phyloP scores from a whole-genome alignment of 768 basidiomycete species.

The Termitomyces sp. region DNA sequence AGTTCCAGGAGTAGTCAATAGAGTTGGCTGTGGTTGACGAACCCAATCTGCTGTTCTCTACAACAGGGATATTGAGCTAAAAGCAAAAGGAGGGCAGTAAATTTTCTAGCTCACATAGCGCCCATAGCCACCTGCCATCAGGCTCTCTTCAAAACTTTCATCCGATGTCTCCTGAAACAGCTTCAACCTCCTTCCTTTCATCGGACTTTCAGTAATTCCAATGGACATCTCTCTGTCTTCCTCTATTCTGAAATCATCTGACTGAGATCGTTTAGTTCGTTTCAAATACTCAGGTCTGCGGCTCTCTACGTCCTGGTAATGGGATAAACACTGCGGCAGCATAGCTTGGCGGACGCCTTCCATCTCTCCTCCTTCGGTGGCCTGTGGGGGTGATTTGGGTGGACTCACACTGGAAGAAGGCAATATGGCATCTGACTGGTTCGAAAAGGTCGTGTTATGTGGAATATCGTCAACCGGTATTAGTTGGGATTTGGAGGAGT shows the following conservation, averaged over 20 bases:
- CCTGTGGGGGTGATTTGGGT: conserved; percentile 18
- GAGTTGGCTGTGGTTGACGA: conserved; percentile 47
- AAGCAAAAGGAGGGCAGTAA: not conserved
- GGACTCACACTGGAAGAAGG: conserved; percentile 13
- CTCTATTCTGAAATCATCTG: conserved; percentile 33
- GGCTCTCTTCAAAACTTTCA: conserved; percentile 79
- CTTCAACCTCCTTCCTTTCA: conserved; percentile 66
- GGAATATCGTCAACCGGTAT: conserved; percentile 19
- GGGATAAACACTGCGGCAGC: conserved; percentile 43
- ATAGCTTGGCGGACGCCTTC: conserved; percentile 52
- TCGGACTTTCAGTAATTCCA: conserved; percentile 65
- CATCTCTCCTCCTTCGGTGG: conserved; percentile 47
- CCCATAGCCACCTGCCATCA: conserved; percentile 80
- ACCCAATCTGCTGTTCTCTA: conserved; percentile 61
- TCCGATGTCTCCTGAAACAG: conserved; percentile 80
- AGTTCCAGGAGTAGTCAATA: conserved; percentile 30
- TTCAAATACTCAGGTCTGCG: conserved; percentile 70
- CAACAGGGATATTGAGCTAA: conserved; percentile 10
- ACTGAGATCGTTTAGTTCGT: conserved; percentile 45
- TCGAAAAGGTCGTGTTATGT: not conserved
- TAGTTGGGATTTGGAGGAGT: conserved; percentile 11
- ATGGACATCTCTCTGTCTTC: conserved; percentile 31
- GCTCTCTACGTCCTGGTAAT: conserved; percentile 50
- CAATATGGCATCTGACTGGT: not conserved
- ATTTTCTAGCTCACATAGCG: conserved; percentile 48